phyloP scores from a whole-genome alignment of 1,284 basidiomycete genomes.

The Tilletia walkeri region DNA sequence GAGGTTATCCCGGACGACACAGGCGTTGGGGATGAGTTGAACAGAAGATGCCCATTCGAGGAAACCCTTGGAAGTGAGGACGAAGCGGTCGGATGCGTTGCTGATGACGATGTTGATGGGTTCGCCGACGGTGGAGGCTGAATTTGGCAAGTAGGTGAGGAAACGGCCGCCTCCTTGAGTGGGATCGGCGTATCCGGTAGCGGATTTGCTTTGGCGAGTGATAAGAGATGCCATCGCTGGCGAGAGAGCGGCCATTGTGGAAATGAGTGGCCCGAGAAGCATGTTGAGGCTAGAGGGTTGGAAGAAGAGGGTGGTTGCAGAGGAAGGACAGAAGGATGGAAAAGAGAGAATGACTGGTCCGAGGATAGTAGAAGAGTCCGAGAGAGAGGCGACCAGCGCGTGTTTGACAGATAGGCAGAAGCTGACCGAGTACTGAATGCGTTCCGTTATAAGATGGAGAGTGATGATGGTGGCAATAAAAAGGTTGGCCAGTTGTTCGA shows the following conservation, averaged over 20 bases:
- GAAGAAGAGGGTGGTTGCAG: neutral
- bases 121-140: constrained; percentile 30
- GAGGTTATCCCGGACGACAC: constrained; percentile 42
- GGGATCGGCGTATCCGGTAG: constrained; percentile 22
- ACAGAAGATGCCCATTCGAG: constrained; percentile 38
- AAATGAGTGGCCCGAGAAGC: neutral
- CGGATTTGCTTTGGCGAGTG: neutral
- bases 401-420: neutral
- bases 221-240: neutral
- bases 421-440: neutral
- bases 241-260: too few species aligned
- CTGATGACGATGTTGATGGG: constrained; percentile 53
- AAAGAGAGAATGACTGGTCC: neutral
- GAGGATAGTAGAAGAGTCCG: neutral
- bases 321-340: neutral
- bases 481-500: too few species aligned
- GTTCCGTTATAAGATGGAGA: too few species aligned
- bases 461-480: too few species aligned
- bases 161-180: constrained; percentile 24
- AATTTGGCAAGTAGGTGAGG: constrained; percentile 22
- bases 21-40: constrained; percentile 41
- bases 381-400: neutral
- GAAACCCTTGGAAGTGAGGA: constrained; percentile 39
- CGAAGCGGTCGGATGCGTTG: constrained; percentile 32
- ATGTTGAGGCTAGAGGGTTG: neutral